Conservation (phyloP, 495 filamentous ascomycete species). For the Talaromyces ruber region DNA sequence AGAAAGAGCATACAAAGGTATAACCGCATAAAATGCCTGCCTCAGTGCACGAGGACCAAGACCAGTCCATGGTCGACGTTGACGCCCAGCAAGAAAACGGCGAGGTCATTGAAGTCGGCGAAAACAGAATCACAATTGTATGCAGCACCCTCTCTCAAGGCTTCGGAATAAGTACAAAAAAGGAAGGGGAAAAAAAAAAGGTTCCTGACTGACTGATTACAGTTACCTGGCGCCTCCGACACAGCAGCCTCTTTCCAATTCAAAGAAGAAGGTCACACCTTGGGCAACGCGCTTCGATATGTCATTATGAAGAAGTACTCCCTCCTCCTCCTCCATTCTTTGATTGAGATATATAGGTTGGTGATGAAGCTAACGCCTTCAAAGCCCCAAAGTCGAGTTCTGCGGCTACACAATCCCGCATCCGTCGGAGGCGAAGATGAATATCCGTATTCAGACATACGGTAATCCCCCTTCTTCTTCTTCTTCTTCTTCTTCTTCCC, state of each 20-base stretch:
- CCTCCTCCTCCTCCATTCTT: not conserved
- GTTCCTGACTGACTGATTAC: not conserved
- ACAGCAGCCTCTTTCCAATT: conserved; percentile 83
- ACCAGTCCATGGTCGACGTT: conserved; percentile 49
- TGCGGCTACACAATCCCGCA: conserved; percentile 98
- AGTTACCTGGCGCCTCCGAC: conserved; percentile 64
- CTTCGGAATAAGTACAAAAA: no score
- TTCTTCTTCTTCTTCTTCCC: no score
- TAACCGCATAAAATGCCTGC: conserved; percentile 28
- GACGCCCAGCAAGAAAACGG: conserved; percentile 29
- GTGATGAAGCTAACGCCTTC: not conserved
- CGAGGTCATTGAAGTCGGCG: conserved; percentile 34
- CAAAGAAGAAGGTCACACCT: conserved; percentile 82
- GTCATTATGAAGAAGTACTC: conserved; percentile 96
- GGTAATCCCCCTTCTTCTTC: conserved; percentile 37
- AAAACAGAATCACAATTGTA: conserved; percentile 50
- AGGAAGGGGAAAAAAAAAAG: not conserved
- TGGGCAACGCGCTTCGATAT: conserved; percentile 88
- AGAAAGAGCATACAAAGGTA: no score
- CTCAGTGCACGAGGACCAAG: conserved; percentile 35
- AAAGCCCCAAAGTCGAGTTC: conserved; percentile 87
- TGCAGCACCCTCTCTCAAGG: no score
- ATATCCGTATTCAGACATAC: conserved; percentile 91
- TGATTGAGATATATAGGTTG: not conserved
- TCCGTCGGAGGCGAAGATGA: conserved; percentile 93